phyloP scores from a whole-genome alignment of 331 rosid species.

The Cucumis variabilis region DNA sequence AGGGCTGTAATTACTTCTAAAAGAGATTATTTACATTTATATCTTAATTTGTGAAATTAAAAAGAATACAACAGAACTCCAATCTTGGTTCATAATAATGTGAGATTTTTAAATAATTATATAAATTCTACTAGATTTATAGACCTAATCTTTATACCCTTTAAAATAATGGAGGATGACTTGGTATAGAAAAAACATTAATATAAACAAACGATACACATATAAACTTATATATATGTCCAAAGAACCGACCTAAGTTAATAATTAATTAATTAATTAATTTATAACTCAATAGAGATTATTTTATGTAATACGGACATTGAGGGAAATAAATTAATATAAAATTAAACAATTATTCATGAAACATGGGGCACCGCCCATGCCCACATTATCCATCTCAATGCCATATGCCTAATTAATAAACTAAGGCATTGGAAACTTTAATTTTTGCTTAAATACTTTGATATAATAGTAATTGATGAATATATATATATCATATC shows the following conservation, averaged over 20 bases:
- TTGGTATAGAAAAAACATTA: neutral
- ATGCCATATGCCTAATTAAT: conserved; percentile 10
- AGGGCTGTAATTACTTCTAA: too few species aligned
- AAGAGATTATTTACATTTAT: too few species aligned
- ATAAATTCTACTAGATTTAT: too few species aligned
- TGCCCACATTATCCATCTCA: conserved; percentile 13
- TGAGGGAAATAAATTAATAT: neutral
- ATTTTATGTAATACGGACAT: neutral
- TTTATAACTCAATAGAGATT: neutral
- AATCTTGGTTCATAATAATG: too few species aligned
- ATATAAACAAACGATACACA: neutral
- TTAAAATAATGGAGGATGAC: too few species aligned
- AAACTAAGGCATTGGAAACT: neutral
- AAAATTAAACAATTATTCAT: neutral
- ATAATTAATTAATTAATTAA: neutral
- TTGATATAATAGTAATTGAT: neutral
- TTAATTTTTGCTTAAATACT: neutral
- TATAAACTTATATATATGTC: neutral
- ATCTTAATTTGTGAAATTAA: too few species aligned
- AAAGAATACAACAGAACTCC: too few species aligned
- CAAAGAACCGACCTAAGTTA: neutral
- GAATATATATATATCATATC: neutral
- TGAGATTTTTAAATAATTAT: too few species aligned
- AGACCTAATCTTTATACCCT: too few species aligned
- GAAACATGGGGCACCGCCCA: conserved; percentile 32